Evolutionary conservation across 106 monocot genomes (phyloP), one percentile per base, ranked within the genome.

Genomic region (Narthecium ossifragum): DNA sequence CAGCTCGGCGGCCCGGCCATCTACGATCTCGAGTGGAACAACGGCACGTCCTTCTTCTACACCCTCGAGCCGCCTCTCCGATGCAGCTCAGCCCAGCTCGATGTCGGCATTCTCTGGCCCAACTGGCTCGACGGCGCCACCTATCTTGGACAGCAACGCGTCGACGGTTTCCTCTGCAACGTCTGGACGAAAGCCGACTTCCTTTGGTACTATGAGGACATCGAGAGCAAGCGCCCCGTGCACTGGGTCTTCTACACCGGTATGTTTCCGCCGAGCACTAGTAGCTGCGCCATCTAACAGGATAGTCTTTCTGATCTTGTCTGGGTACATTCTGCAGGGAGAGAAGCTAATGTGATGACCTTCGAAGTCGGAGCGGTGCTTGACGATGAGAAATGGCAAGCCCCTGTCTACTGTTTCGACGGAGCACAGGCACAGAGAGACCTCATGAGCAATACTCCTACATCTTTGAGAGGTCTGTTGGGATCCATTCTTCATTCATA

Each of bases 201-300:
- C 71, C 78, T 93, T 46, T 71, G 70, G 61, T 93, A 93, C 63
- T 93, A 85, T 15, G 88, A 93, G 65, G 92, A 93, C 26, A 79
- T 82, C 4, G 73, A 34, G 41, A 85, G 81, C 70, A 71, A 66
- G 33, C 69, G 75, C 25, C 92, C 92, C 15, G 92, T 93, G 7
- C 67, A 77, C 26, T 93, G 92, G 92, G 60, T 81, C 68, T 88
- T 85, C 72, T 88, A 81, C 75, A 84, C 87, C 1, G 92, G 92
- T 78, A 7, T 57, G 14, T 46, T 6, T 28, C 22, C n/a, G n/a
- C n/a, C n/a, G n/a, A n/a, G n/a, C n/a, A n/a, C n/a, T n/a, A n/a
- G n/a, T n/a, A n/a, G n/a, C n/a, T n/a, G n/a, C n/a, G n/a, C n/a
- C n/a, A n/a, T n/a, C n/a, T n/a, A n/a, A n/a, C n/a, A n/a, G n/a